Conservation (phyloP, 1,284 basidiomycete species). For the Bjerkandera adusta region DNA sequence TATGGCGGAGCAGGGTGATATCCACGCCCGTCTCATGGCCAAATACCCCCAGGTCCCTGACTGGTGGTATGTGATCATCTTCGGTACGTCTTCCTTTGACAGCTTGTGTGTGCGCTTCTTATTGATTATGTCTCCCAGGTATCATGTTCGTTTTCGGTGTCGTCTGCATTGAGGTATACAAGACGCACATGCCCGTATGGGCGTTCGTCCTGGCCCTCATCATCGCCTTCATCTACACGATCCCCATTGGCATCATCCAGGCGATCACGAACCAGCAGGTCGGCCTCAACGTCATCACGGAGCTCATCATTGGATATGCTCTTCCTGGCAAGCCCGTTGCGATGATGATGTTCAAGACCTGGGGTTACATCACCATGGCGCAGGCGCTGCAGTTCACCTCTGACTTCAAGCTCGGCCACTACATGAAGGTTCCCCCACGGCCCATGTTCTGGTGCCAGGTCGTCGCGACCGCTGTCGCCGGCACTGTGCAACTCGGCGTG, state of each 20-base stretch:
- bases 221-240: constrained; percentile 40
- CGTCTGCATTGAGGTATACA: constrained; percentile 62
- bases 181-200: constrained; percentile 62
- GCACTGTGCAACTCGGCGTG: constrained; percentile 40
- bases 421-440: constrained; percentile 46
- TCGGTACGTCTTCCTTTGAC: no score
- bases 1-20: constrained; percentile 72
- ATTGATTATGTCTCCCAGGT: no score
- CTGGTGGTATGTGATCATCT: constrained; percentile 31
- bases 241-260: constrained; percentile 56
- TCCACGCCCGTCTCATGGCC: constrained; percentile 82
- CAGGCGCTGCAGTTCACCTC: constrained; percentile 43
- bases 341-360: constrained; percentile 56
- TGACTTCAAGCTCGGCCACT: constrained; percentile 47
- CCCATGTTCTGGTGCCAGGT: constrained; percentile 46
- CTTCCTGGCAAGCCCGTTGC: constrained; percentile 50
- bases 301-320: constrained; percentile 43
- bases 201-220: constrained; percentile 39
- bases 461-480: constrained; percentile 41
- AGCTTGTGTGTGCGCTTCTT: constrained; percentile 2
- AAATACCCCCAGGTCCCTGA: constrained; percentile 53
- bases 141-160: constrained; percentile 57
- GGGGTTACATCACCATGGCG: constrained; percentile 45
- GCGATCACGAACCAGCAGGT: constrained; percentile 45
- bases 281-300: constrained; percentile 42